Evolutionary conservation across 768 basidiomycete species (phyloP).

Genomic region (Panus rudis): DNA sequence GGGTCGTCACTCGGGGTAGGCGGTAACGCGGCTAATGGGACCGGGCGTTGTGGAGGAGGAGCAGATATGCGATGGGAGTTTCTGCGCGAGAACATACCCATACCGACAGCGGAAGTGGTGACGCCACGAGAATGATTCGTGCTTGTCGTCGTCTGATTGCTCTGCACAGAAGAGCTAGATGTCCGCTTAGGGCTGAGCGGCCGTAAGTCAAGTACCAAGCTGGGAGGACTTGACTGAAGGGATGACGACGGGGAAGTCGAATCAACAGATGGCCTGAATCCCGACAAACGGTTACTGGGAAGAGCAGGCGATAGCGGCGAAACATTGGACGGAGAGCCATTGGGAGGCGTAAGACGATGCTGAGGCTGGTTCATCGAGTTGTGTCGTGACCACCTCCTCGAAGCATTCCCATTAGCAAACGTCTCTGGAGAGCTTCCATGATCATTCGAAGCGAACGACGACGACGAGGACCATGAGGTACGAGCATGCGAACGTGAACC

Average conservation of each 20-base stretch:
- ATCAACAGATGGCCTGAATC: slow-evolving; percentile 10
- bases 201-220: slow-evolving; percentile 17
- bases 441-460: slow-evolving; percentile 16
- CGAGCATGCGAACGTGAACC: slow-evolving; percentile 1
- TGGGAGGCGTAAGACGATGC: slow-evolving; percentile 48
- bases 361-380: slow-evolving; percentile 33
- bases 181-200: slow-evolving; percentile 22
- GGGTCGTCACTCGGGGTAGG: slow-evolving; percentile 44
- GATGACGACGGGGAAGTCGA: slow-evolving; percentile 17
- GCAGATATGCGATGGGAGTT: slow-evolving; percentile 50
- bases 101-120: no score
- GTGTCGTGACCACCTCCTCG: slow-evolving; percentile 25
- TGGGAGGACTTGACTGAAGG: slow-evolving; percentile 17
- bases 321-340: slow-evolving; percentile 50
- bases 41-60: slow-evolving; percentile 68
- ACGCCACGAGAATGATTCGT: slow-evolving; percentile 15
- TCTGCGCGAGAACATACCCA: slow-evolving; percentile 8
- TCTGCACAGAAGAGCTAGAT: slow-evolving; percentile 19
- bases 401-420: not conserved
- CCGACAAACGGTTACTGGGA: slow-evolving; percentile 6
- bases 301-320: slow-evolving; percentile 19
- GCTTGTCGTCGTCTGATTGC: slow-evolving; percentile 18
- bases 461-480: slow-evolving; percentile 11
- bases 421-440: slow-evolving; percentile 12
- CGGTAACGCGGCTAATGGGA: slow-evolving; percentile 63